Evolutionary conservation across 78 protist species (phyloP).

Genomic region (Polysphondylium violaceum): DNA sequence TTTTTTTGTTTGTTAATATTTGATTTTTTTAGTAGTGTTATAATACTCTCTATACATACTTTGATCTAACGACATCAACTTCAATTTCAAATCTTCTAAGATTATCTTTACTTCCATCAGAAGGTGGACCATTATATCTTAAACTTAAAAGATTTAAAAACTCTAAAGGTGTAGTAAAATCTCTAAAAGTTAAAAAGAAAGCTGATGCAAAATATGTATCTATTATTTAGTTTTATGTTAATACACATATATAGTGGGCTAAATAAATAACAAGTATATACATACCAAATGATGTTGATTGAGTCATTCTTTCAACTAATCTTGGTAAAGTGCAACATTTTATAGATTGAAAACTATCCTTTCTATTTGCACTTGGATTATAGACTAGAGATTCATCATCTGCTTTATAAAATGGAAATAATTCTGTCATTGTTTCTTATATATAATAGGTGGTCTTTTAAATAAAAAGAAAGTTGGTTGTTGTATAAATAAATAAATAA

Average conservation of each 20-base stretch:
- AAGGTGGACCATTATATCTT: constrained; percentile 72
- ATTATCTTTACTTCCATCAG: constrained; percentile 51
- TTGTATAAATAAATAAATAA: too few species aligned
- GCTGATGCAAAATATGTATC: constrained; percentile 62
- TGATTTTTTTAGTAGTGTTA: background rate
- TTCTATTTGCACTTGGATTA: constrained; percentile 42
- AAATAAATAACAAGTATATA: background rate
- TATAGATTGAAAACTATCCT: constrained; percentile 48
- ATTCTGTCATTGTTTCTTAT: background rate
- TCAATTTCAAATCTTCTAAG: constrained; percentile 70
- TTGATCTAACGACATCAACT: constrained; percentile 44
- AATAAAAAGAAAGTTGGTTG: too few species aligned
- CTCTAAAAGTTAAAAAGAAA: constrained; percentile 69
- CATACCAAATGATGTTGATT: constrained; percentile 35
- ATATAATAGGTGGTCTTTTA: too few species aligned
- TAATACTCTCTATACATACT: background rate
- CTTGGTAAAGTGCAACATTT: constrained; percentile 63
- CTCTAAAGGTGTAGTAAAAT: constrained; percentile 71
- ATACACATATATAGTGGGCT: background rate
- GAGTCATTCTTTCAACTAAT: constrained; percentile 51
- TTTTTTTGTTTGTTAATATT: background rate
- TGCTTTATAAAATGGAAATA: constrained; percentile 63
- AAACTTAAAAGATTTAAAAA: constrained; percentile 3
- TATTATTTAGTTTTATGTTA: background rate
- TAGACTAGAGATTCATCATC: constrained; percentile 52